Evolutionary conservation across 2,329 filamentous ascomycete genomes (phyloP), one percentile per base, ranked within the genome.

Genomic region (Stemphylium vesicarium): DNA sequence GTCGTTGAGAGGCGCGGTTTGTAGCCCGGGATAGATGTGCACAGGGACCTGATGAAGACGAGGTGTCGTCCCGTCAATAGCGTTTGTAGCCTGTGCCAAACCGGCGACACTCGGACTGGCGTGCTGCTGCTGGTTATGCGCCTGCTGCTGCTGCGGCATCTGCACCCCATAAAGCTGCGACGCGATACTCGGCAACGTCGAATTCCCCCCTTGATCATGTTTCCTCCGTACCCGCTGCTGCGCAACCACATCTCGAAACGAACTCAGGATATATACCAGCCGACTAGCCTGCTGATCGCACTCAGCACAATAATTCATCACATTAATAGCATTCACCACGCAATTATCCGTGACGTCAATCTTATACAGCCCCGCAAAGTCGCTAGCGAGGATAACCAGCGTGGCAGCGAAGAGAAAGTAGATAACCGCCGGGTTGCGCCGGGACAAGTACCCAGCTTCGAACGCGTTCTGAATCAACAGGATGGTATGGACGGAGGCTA

Each of bases 381-480:
- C 75, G 52, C 77, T 78, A 11, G 75, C 66, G 16, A 78, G 64
- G 13, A 78, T 69, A 13, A 78, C 67, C 1, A 78, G 65, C 1
- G 75, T 70, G 7, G 76, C 75, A 8, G 76, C 72, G 43, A 78
- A 78, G 48, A 77, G 72, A 47, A 77, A 77, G 51, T 78, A 78
- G 18, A 77, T 77, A 13, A 77, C 72, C 9, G 70, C 71, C 12
- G 76, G 74, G 36, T 78, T 76, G 6, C 76, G 66, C 5, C 73
- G 68, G 2, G 75, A 75, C 6, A 78, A 64, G 45, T 77, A 74
- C 6, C 75, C 73, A 26, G 75, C 76, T 31, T 78, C 75, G 52
- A 72, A 78, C 0, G 76, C 75, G 41, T 75, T 75, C 42, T 77
- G 73, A 4, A 76, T 68, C 2, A 78, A 62, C 10, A 75, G 70